Percentiles rank a stretch among this genome's conserved stretches.
Conservation (phyloP, 768 basidiomycete genomes). For the Chalciporus piperatus region DNA sequence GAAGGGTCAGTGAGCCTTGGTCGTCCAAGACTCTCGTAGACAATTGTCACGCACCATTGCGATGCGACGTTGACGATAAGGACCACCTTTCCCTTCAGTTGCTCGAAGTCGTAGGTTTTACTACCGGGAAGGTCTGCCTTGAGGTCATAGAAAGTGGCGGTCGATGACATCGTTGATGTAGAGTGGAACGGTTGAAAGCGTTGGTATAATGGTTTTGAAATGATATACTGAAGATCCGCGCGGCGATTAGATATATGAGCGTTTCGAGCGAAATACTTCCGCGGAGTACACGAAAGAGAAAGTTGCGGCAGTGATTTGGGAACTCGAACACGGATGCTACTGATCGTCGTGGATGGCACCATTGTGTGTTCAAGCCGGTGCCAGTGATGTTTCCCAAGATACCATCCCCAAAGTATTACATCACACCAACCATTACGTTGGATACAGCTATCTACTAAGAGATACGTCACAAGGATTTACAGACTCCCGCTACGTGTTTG, state of each 20-base stretch:
- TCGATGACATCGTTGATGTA: slow-evolving; percentile 20
- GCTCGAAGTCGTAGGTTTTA: slow-evolving; percentile 57
- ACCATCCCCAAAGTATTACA: too few relatives aligned
- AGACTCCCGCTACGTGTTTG: too few relatives aligned
- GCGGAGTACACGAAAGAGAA: not conserved
- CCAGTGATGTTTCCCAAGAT: not conserved
- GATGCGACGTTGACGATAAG: slow-evolving; percentile 79
- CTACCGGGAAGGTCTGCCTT: slow-evolving; percentile 61
- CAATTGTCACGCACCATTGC: slow-evolving; percentile 43
- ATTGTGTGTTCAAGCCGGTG: not conserved
- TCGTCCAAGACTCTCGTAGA: not conserved
- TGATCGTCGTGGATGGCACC: slow-evolving; percentile 3
- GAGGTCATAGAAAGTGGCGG: slow-evolving; percentile 59
- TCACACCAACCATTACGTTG: too few relatives aligned
- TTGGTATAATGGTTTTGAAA: not conserved
- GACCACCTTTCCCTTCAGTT: slow-evolving; percentile 75
- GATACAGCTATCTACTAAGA: too few relatives aligned
- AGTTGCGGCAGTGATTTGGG: not conserved
- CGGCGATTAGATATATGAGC: not conserved
- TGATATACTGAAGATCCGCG: too few relatives aligned
- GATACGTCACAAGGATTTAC: too few relatives aligned
- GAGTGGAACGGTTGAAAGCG: slow-evolving; percentile 11
- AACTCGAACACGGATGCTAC: not conserved
- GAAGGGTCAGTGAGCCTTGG: slow-evolving; percentile 2
- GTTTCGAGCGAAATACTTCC: not conserved